Base-by-base conservation (phyloP, 352 stramenopile genomes). In the Phytopythium litorale region DNA sequence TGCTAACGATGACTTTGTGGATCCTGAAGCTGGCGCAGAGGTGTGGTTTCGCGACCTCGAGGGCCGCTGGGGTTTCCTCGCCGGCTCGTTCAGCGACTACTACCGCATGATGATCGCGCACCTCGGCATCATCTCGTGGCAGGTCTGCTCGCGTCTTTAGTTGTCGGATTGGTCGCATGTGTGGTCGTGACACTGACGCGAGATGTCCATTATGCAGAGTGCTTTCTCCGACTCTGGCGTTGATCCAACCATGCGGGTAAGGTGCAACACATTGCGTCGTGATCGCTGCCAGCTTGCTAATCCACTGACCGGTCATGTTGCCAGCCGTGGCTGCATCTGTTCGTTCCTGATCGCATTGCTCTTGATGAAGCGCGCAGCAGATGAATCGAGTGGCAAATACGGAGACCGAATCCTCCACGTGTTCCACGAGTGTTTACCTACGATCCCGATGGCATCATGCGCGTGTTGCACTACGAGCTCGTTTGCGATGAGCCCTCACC, bases 21-120 rank as follows among this genome's bases (percentile, higher is more conserved):
- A 12, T 11, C 16, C 48, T 7, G 9, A 56, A 89, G 78, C 71
- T 53, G 58, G 45, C 33, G 57, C 75, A 16, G 74, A 93, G 64
- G 70, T 91, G 45, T 91, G 84, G 84, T 87, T 91, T 61, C 70
- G 68, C 13, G 73, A 91, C 61, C 58, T 87, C 40, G 68, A 67
- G 40, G 81, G 74, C 3, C 64, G 65, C 19, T 91, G 84, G 84
- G 84, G 80, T 57, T 93, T 91, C 51, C 71, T 93, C 18, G 80
- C 84, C 1, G 62, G 81, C 42, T 80, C 63, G 15, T 93, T 93
- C 55, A 76, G 68, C 25, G 78, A 90, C 40, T 93, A 93, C 65
- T 93, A 93, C 63, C 81, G 84, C 54, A 84, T 91, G 76, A 91
- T 91, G 77, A 76, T 93, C 43, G 71, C 73, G 38, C 84, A 93